phyloP scores from a whole-genome alignment of 208 protist genomes.

The Vickermania spadyakhi region DNA sequence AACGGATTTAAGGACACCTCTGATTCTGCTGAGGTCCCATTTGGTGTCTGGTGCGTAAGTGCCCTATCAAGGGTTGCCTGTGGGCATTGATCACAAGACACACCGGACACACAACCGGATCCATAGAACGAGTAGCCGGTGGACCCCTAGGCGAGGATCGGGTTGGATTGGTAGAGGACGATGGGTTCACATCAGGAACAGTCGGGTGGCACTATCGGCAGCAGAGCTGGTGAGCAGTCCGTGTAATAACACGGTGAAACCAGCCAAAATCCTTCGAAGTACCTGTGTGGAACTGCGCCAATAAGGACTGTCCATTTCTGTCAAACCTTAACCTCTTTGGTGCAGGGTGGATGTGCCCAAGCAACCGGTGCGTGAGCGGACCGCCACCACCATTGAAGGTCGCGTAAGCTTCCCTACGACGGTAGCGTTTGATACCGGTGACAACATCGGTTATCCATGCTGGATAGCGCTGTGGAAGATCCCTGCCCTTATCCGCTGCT shows the following conservation, averaged over 20 bases:
- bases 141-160: background rate
- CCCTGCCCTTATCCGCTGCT: background rate
- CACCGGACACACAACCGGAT: background rate
- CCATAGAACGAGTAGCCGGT: background rate
- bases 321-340: background rate
- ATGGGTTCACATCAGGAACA: background rate
- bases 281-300: background rate
- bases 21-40: background rate
- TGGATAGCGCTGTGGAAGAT: background rate
- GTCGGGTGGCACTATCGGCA: slow-evolving; percentile 1
- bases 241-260: background rate
- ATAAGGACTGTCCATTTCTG: background rate
- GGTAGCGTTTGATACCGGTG: background rate
- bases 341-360: background rate
- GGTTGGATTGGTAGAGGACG: background rate
- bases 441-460: slow-evolving; percentile 3
- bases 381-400: background rate
- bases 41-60: slow-evolving; percentile 4
- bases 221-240: background rate
- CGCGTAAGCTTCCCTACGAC: background rate
- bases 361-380: background rate
- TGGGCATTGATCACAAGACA: slow-evolving; percentile 2
- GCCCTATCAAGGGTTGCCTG: slow-evolving; percentile 2
- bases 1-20: background rate
- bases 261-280: slow-evolving; percentile 1